phyloP scores from a whole-genome alignment of 345 rosid genomes.

The Eucalyptus pauciflora region DNA sequence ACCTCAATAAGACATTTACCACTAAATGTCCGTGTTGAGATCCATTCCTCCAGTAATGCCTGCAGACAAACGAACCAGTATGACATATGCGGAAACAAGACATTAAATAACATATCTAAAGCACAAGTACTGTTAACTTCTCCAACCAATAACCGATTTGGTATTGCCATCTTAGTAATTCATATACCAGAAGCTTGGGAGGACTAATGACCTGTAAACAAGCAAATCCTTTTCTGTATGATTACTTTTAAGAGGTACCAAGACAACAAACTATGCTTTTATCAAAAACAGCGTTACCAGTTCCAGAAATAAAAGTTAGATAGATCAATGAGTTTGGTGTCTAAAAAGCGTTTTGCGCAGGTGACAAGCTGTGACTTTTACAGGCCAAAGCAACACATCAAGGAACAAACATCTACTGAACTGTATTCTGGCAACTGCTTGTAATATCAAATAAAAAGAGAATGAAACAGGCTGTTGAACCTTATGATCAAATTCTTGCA shows the following conservation, averaged over 20 bases:
- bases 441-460: neutral
- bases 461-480: conserved; percentile 16
- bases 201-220: neutral
- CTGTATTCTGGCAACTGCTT: neutral
- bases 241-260: neutral
- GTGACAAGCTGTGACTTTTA: neutral
- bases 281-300: neutral
- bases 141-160: neutral
- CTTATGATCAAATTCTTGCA: conserved; percentile 96
- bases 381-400: neutral
- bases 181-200: neutral
- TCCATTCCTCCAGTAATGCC: conserved; percentile 97
- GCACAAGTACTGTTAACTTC: neutral
- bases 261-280: neutral
- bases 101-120: neutral
- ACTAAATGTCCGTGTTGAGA: conserved; percentile 45
- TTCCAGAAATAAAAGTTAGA: neutral
- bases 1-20: conserved; percentile 64
- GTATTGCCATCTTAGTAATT: neutral
- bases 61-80: conserved; percentile 7
- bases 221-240: neutral
- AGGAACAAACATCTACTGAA: neutral
- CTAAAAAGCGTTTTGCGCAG: neutral
- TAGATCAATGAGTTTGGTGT: neutral
- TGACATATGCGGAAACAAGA: neutral